phyloP scores from a whole-genome alignment of 2,329 filamentous ascomycete species.

The Arthrobotrys sinensis region DNA sequence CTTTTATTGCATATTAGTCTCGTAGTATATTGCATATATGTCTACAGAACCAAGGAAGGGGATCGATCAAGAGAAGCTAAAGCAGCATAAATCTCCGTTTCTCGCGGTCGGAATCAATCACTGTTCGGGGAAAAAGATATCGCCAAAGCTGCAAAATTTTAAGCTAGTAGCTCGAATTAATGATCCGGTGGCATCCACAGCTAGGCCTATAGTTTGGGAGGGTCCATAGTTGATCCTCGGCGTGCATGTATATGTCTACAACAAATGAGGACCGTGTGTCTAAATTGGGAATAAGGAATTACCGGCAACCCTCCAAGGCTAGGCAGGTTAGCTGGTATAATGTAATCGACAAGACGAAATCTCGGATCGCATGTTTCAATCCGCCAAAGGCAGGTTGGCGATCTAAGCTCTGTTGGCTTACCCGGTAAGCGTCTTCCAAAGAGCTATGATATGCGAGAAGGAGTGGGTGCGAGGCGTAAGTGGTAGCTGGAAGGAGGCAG shows the following conservation, averaged over 20 bases:
- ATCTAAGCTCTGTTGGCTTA: slow-evolving; percentile 22
- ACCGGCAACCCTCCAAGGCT: background rate
- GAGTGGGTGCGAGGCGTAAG: slow-evolving; percentile 29
- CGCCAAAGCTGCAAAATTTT: background rate
- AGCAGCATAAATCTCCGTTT: background rate
- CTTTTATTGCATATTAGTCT: no score
- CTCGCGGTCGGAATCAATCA: slow-evolving; percentile 31
- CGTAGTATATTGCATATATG: no score
- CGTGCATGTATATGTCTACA: background rate
- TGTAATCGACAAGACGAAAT: background rate
- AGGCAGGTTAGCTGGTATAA: no score
- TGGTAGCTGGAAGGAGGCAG: slow-evolving; percentile 39
- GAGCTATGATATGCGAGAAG: slow-evolving; percentile 27
- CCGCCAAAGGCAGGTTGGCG: slow-evolving; percentile 16
- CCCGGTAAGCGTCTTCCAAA: slow-evolving; percentile 32
- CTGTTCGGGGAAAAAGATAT: slow-evolving; percentile 21
- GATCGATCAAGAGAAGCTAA: background rate
- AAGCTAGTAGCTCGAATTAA: no score
- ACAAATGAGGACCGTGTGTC: background rate
- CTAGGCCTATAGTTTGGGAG: no score
- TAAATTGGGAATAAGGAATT: slow-evolving; percentile 30
- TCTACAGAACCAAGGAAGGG: background rate
- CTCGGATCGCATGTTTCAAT: slow-evolving; percentile 29
- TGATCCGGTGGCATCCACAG: no score
- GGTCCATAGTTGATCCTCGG: no score